Evolutionary conservation across 1,284 basidiomycete genomes (phyloP), one percentile per base, ranked within the genome.

Genomic region (Xerocomus amazonicus): DNA sequence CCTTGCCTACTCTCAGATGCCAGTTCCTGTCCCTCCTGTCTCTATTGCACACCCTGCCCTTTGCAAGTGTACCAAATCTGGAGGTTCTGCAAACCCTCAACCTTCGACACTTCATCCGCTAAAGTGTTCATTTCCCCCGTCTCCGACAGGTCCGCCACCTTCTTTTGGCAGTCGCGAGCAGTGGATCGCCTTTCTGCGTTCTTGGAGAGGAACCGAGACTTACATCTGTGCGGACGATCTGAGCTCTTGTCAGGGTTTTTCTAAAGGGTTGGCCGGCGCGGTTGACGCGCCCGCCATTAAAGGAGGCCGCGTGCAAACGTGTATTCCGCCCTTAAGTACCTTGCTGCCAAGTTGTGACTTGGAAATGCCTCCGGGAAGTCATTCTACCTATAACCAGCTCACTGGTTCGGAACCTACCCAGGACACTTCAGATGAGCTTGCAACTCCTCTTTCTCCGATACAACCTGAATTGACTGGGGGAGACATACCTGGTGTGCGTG

Each of bases 221-320:
- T 73, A 77, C 57, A 76, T 81, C 57, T 83, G 80, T 80, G 81
- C 83, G 66, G 78, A 82, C 63, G 76, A 78, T 56, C 60, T 50
- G 29, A 54, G 53, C 56, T 52, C 55, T 45, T 61, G 62, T 59
- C 75, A 73, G 79, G 75, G 70, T 85, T 87, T 86, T 85, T 63
- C 67, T 56, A 68, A 70, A 71, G 86, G 86, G 87, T 87, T 89
- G 81, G 75, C 77, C 67, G 75, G 63, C 68, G 77, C 79, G 78
- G 74, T 64, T 60, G 74, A 85, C 85, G 84, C 80, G 73, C 66
- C 76, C 65, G 81, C 79, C 73, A 87, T 85, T 87, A 87, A 89
- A 87, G 86, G 86, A 80, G 65, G 76, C 70, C 81, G 72, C 80
- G 83, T 81, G 79, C 76, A 87, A 79, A 81, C 83, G 80, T 83